Conservation (phyloP, 2,329 filamentous ascomycete species). For the Monosporascus sp. region DNA sequence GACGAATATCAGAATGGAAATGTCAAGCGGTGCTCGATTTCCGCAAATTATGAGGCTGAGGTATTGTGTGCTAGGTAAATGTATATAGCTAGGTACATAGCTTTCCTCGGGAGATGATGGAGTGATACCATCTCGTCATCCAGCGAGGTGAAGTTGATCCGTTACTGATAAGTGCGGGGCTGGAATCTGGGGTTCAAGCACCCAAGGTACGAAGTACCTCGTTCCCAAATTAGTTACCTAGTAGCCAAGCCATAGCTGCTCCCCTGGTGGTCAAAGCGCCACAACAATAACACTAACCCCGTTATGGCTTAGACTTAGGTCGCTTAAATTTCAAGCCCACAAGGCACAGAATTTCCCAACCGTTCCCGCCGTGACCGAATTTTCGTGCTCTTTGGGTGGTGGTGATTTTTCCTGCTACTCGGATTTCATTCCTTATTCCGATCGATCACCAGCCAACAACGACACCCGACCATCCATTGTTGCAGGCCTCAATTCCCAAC, state of each 20-base stretch:
- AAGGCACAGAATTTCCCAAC: neutral
- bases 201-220: neutral
- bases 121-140: too few relatives aligned
- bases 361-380: neutral
- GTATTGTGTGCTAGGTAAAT: too few relatives aligned
- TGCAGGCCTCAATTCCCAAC: constrained; percentile 30
- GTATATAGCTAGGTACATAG: too few relatives aligned
- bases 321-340: constrained; percentile 2
- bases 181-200: too few relatives aligned
- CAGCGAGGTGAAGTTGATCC: too few relatives aligned
- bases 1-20: neutral
- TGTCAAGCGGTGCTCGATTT: neutral
- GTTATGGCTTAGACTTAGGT: neutral
- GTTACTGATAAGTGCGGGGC: too few relatives aligned
- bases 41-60: neutral
- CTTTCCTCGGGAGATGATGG: too few relatives aligned
- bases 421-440: constrained; percentile 8
- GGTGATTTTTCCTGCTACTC: constrained; percentile 16
- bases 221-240: neutral
- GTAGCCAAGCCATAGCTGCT: neutral
- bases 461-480: constrained; percentile 31
- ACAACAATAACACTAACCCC: neutral
- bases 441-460: constrained; percentile 20
- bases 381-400: constrained; percentile 1
- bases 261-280: neutral